Evolutionary conservation across 2,329 filamentous ascomycete genomes (phyloP), one percentile per base, ranked within the genome.

Genomic region (Reticulascus tulasneorum): DNA sequence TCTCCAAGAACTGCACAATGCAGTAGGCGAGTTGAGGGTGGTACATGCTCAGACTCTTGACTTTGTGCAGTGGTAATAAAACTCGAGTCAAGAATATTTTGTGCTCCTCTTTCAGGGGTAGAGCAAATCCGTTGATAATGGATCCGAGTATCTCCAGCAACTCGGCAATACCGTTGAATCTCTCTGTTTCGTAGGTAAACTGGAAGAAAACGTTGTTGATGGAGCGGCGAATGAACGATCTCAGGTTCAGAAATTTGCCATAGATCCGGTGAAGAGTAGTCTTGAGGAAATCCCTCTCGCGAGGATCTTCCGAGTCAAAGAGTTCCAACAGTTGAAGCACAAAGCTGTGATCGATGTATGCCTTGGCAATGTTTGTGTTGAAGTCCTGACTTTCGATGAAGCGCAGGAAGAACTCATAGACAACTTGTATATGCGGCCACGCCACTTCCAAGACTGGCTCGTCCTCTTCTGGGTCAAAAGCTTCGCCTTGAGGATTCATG

Each of bases 151-250:
- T 98, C 60, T 98, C 93, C 23, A 98, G 75, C 20, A 98, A 72
- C 62, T 98, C 93, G 4, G 93, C 93, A 54, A 98, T 96, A 35
- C 93, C 93, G 53, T 98, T 98, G 70, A 98, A 97, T 40, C 93
- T 79, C 64, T 98, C 93, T 5, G 93, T 98, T 65, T 98, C 93
- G 60, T 98, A 98, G 42, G 89, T 90, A 63, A 98, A 98, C 59
- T 98, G 93, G 75, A 98, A 98, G 69, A 98, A 98, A 52, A 98
- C 93, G 56, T 98, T 97, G 78, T 98, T 98, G 75, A 98, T 98
- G 38, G 93, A 98, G 53, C 93, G 82, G 56, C 93, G 79, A 56
- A 98, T 98, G 63, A 94, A 98, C 20, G 93, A 97, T 42, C 93
- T 84, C 45, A 98, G 74, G 61, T 98, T 98, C 52, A 98, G 76